Percentiles rank a stretch among this genome's conserved stretches.
Evolutionary conservation across 768 basidiomycete species (phyloP).

Genomic region (Lentinula aciculospora): DNA sequence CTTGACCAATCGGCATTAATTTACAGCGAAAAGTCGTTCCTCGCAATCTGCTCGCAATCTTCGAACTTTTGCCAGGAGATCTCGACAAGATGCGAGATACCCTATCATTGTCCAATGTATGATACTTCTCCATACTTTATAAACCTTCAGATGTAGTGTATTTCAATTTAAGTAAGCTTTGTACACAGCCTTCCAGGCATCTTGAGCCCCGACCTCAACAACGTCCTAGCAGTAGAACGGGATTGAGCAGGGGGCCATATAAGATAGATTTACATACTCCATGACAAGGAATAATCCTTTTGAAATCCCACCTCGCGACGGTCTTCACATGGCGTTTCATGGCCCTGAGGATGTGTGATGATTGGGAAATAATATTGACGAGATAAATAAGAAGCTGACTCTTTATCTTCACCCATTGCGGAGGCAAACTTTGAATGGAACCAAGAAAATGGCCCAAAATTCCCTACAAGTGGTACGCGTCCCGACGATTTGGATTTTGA

Average conservation of each 20-base stretch:
- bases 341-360: constrained; percentile 19
- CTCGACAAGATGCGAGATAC: no score
- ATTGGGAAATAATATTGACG: background rate
- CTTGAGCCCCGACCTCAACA: constrained; percentile 46
- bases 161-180: background rate
- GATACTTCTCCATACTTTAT: no score
- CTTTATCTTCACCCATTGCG: constrained; percentile 29
- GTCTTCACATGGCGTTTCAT: constrained; percentile 62
- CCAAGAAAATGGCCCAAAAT: constrained; percentile 29
- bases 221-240: constrained; percentile 34
- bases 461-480: constrained; percentile 18
- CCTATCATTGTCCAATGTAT: no score
- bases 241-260: background rate
- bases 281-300: constrained; percentile 72
- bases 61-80: no score
- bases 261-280: constrained; percentile 16
- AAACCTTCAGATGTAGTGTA: background rate
- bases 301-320: constrained; percentile 70
- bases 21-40: no score
- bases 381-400: constrained; percentile 22
- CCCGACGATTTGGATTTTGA: constrained; percentile 28
- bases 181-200: constrained; percentile 35
- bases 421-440: constrained; percentile 28
- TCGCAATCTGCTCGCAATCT: no score
- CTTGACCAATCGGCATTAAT: no score